phyloP scores from a whole-genome alignment of 1,284 basidiomycete species.

The Cutaneotrichosporon cutaneum region DNA sequence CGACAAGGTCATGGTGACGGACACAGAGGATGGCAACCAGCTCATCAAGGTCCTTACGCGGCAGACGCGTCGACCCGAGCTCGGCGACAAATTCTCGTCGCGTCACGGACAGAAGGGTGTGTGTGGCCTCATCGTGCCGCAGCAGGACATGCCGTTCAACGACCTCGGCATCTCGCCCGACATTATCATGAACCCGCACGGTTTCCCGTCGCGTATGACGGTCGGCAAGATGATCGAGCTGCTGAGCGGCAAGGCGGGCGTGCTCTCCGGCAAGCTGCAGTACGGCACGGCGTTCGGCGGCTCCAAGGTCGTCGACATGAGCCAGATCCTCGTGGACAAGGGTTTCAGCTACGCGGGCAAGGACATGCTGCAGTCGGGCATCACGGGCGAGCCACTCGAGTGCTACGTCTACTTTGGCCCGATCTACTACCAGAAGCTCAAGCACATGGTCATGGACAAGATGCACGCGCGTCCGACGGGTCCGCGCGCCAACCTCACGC shows the following conservation, averaged over 20 bases:
- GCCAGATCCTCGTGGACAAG: constrained; percentile 85
- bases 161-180: constrained; percentile 95
- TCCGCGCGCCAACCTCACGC: constrained; percentile 91
- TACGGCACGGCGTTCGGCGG: constrained; percentile 88
- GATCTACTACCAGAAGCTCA: constrained; percentile 84
- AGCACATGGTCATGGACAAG: constrained; percentile 98
- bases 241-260: constrained; percentile 78
- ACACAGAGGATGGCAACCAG: constrained; percentile 91
- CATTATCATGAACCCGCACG: constrained; percentile 99
- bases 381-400: constrained; percentile 94
- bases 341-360: constrained; percentile 98
- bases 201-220: constrained; percentile 99
- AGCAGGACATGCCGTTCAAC: constrained; percentile 99
- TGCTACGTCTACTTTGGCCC: constrained; percentile 98
- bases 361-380: constrained; percentile 96
- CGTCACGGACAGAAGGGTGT: constrained; percentile 99
- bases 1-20: constrained; percentile 97
- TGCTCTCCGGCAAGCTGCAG: constrained; percentile 51
- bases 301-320: constrained; percentile 99
- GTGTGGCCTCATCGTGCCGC: constrained; percentile 95
- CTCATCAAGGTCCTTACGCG: constrained; percentile 98
- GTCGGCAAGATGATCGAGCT: constrained; percentile 99
- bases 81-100: constrained; percentile 98
- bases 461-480: constrained; percentile 98
- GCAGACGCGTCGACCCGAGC: constrained; percentile 92